A percentile compares a stretch with the other conserved stretches of the same genome.
Conservation (phyloP, 176 grass and related monocot genomes). For the Microstegium vimineum region DNA sequence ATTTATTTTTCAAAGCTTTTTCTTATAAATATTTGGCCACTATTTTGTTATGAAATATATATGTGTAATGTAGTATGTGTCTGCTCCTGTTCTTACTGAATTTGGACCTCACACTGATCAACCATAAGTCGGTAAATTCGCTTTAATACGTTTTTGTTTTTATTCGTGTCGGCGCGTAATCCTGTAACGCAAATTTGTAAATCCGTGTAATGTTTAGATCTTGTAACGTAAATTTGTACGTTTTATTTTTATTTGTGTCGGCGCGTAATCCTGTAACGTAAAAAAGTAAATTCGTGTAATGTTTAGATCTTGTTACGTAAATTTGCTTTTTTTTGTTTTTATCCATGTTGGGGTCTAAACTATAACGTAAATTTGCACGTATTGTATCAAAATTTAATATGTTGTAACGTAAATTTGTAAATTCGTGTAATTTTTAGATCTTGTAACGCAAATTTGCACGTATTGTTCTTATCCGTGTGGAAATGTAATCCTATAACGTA, state of each 20-base stretch:
- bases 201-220: too few relatives aligned
- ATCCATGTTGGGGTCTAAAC: accelerated
- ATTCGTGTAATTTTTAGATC: neutral
- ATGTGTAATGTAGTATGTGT: neutral
- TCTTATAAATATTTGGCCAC: too few relatives aligned
- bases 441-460: neutral
- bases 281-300: neutral
- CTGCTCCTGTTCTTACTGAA: neutral
- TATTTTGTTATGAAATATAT: neutral
- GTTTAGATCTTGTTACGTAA: neutral
- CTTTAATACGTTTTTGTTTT: neutral
- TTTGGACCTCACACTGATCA: neutral
- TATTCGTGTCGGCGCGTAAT: neutral
- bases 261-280: neutral
- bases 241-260: neutral
- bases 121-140: neutral
- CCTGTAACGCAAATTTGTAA: neutral
- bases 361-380: neutral
- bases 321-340: neutral
- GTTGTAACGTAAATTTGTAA: neutral
- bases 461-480: neutral
- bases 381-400: neutral
- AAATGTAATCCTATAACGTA: neutral
- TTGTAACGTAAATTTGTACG: neutral
- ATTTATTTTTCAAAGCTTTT: too few relatives aligned